These are phyloP conservation scores for Macroventuria anomochaeta DNA, from an alignment of 2,329 filamentous ascomycete genomes.

Conservation along the genomic window DNA sequence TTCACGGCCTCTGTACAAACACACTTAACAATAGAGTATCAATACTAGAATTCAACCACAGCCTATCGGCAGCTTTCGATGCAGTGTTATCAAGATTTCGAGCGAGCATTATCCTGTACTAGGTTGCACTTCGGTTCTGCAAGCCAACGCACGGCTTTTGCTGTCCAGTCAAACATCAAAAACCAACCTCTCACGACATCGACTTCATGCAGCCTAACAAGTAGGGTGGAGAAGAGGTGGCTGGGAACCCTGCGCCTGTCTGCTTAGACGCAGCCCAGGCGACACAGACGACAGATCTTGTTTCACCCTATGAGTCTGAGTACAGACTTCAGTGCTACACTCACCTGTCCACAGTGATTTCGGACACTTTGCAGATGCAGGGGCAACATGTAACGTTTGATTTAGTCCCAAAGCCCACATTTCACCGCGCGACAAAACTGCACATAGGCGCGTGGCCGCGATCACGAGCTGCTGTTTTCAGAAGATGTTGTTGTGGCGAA, in stretches of 20 bases:
- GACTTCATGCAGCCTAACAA: conserved; percentile 36
- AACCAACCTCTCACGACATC: conserved; percentile 26
- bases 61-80: conserved; percentile 25
- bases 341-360: conserved; percentile 15
- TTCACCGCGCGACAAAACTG: conserved; percentile 26
- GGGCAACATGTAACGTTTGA: conserved; percentile 24
- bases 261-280: conserved; percentile 24
- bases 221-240: conserved; percentile 27
- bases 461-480: conserved; percentile 5
- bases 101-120: conserved; percentile 24
- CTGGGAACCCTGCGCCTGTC: conserved; percentile 24
- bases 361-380: conserved; percentile 24
- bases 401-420: conserved; percentile 19
- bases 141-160: conserved; percentile 32
- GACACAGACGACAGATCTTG: conserved; percentile 39
- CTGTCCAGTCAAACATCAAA: conserved; percentile 33
- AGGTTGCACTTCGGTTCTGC: conserved; percentile 36
- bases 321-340: conserved; percentile 29
- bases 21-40: conserved; percentile 43
- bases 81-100: conserved; percentile 1
- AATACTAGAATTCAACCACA: conserved; percentile 33
- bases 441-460: conserved; percentile 10
- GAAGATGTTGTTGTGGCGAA: conserved; percentile 4
- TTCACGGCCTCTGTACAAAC: conserved; percentile 50
- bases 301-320: conserved; percentile 35